Base-by-base conservation (phyloP, 1,139 yeast genomes). In the Yamadazyma dushanensis region DNA sequence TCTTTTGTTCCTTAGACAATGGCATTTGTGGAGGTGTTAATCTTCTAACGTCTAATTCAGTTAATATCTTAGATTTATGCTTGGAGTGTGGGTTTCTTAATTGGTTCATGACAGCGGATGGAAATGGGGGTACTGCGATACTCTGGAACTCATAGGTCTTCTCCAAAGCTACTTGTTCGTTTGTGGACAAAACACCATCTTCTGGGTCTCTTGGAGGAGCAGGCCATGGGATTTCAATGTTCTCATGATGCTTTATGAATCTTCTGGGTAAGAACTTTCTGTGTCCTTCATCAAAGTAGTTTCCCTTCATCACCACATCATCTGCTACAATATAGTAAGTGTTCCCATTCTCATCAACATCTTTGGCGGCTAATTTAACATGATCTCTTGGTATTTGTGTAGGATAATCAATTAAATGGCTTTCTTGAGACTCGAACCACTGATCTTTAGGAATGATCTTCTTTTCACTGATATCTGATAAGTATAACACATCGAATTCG, bases 181-280 rank as follows among this genome's bases (percentile, higher is more conserved):
- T 59, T 0, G 97, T 87, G 3, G 75, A 66, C 38, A 78, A 63
- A 10, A 60, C 61, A 35, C 84, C 87, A 38, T 80, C 85, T 46
- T 74, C 75, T 2, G 61, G 53, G n/a, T 67, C 63, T 7, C 73
- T 69, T 24, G 79, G 82, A 2, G 95, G 95, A 46, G 78, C 75
- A 29, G 97, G 97, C 95, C 96, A 90, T 38, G 97, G 97, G 36
- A 90, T 79, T 32, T 79, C 78, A 39, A 87, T 66, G 32, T 75
- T 70, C 28, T 77, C 76, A 50, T 87, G 89, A 47, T 77, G 73
- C 47, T 74, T 78, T 11, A 90, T 88, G 46, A 78, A 76, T 62
- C 97, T 78, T 44, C 76, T 76, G 16, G 95, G 95, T 66, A 88
- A 66, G 72, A 84, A 76, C 53, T 73, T 70, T 57, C 81, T 83